These are phyloP conservation scores for Rhodotorula sp. DNA, from an alignment of 1,284 basidiomycete species.

Conservation along the genomic window DNA sequence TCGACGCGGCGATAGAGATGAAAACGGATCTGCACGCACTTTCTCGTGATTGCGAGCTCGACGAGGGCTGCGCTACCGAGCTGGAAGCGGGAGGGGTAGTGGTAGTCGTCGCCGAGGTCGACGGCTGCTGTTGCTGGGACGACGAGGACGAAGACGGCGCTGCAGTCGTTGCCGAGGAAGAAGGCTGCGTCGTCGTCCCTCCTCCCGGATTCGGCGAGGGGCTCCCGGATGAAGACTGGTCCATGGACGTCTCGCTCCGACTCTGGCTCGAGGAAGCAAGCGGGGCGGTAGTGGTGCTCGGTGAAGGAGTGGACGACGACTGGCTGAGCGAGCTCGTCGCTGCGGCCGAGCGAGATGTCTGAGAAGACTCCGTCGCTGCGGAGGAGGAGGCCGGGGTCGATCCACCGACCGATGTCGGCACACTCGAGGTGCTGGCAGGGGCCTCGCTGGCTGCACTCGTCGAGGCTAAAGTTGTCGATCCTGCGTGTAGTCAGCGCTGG, in stretches of 20 bases:
- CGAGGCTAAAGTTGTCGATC: not conserved
- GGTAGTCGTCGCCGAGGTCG: too few species aligned
- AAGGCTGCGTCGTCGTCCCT: conserved; percentile 9
- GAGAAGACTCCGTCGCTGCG: not conserved
- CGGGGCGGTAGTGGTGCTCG: not conserved
- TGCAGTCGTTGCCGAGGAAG: conserved; percentile 12
- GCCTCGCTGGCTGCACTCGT: not conserved
- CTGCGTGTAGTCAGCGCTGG: not conserved
- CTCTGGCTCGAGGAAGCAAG: not conserved
- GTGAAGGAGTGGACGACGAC: conserved; percentile 10
- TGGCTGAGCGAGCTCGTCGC: not conserved
- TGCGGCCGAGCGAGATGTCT: conserved; percentile 3
- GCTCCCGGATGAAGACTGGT: not conserved
- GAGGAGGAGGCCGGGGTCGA: not conserved
- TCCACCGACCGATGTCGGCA: not conserved
- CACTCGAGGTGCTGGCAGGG: not conserved
- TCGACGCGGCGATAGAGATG: too few species aligned
- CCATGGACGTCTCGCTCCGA: not conserved
- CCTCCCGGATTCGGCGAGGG: conserved; percentile 10
- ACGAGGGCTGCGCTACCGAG: too few species aligned
- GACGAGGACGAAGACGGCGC: too few species aligned
- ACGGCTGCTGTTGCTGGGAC: too few species aligned
- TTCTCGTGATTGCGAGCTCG: too few species aligned
- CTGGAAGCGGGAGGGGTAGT: too few species aligned
- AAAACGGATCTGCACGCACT: too few species aligned